Evolutionary conservation across 192 early-diverging fungal species (phyloP).

Genomic region (Coemansia asiatica): DNA sequence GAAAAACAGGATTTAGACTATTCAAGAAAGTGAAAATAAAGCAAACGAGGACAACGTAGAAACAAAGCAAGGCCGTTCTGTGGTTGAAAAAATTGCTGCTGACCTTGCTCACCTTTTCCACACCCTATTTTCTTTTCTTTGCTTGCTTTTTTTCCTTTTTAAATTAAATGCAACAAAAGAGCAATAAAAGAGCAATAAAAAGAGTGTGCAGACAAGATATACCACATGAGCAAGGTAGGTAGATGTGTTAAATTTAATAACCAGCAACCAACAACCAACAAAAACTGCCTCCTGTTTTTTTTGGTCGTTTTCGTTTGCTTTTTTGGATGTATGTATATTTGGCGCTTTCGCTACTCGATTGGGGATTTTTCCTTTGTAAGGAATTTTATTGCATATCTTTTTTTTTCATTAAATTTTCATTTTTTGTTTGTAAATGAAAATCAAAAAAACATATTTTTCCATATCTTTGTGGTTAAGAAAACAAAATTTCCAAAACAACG

Average conservation of each 20-base stretch:
- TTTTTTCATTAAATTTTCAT: not conserved
- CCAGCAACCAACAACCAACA: not conserved
- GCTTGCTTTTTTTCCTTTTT: constrained; percentile 1
- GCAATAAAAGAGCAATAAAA: not conserved
- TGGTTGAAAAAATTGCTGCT: not conserved
- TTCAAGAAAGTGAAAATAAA: not conserved
- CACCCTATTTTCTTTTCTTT: not conserved
- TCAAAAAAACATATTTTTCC: not conserved
- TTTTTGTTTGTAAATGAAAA: no score
- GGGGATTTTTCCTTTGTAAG: no score
- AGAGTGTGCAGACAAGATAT: constrained; percentile 2
- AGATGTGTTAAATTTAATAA: not conserved
- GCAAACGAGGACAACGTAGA: not conserved
- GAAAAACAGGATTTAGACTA: not conserved
- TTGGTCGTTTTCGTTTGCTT: not conserved
- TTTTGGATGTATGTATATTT: no score
- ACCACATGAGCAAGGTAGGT: constrained; percentile 5
- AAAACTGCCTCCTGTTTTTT: not conserved
- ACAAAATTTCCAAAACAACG: not conserved
- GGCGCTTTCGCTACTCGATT: no score
- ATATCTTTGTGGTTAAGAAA: not conserved
- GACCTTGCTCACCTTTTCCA: not conserved
- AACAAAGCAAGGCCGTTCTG: not conserved
- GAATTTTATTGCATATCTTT: not conserved
- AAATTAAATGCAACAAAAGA: constrained; percentile 11